These are phyloP conservation scores for Pholiota microspora DNA, from an alignment of 768 basidiomycete species.

Conservation along the genomic window DNA sequence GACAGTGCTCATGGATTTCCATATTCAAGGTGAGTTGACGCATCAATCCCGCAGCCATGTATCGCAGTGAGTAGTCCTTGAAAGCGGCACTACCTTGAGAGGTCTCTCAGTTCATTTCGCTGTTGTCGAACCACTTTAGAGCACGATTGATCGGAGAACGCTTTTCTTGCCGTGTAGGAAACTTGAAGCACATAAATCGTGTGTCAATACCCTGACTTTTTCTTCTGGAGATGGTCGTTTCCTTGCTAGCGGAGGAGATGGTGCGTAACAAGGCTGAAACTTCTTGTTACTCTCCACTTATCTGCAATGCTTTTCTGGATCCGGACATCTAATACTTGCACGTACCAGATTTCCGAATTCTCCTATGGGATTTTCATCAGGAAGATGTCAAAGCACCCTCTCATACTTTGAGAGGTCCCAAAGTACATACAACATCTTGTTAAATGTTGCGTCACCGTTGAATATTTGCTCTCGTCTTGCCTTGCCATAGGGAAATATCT, in stretches of 20 bases:
- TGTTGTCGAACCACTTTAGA: background rate
- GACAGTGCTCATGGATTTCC: conserved; percentile 31
- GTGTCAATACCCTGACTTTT: conserved; percentile 63
- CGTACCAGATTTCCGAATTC: conserved; percentile 48
- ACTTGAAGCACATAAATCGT: conserved; percentile 49
- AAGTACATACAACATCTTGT: conserved; percentile 23
- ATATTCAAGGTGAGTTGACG: conserved; percentile 34
- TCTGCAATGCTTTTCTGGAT: background rate
- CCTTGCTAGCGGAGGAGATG: conserved; percentile 70
- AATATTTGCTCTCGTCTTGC: background rate
- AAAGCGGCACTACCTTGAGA: too few species aligned
- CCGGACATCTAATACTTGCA: too few species aligned
- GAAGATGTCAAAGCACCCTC: conserved; percentile 47
- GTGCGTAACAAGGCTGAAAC: conserved; percentile 31
- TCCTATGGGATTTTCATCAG: conserved; percentile 68
- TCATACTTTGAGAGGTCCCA: conserved; percentile 44
- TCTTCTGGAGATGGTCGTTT: conserved; percentile 60
- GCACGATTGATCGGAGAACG: background rate
- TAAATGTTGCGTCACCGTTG: background rate
- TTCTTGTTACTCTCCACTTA: background rate
- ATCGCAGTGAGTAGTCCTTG: too few species aligned
- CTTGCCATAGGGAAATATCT: conserved; percentile 59
- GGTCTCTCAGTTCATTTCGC: too few species aligned
- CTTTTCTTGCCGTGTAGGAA: conserved; percentile 8
- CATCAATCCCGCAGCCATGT: too few species aligned